phyloP scores from a whole-genome alignment of 106 monocot species.

The Allium sativum region DNA sequence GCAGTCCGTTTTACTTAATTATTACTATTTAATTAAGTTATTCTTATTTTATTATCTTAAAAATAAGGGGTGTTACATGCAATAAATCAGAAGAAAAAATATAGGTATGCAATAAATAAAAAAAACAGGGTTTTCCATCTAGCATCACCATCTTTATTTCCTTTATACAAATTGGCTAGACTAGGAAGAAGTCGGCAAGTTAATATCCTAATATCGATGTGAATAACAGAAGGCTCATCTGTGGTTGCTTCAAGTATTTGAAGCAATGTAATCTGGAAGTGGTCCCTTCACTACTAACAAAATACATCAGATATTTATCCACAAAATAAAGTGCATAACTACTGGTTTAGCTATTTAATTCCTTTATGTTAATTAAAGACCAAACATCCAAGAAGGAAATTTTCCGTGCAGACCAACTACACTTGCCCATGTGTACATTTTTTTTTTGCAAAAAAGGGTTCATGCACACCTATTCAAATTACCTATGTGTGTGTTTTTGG shows the following conservation, averaged over 20 bases:
- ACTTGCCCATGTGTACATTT: background rate
- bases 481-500: no score
- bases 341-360: background rate
- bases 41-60: no score
- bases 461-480: no score
- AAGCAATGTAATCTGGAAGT: slow-evolving; percentile 83
- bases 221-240: slow-evolving; percentile 62
- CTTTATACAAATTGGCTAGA: slow-evolving; percentile 60
- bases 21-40: no score
- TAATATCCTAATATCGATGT: slow-evolving; percentile 47
- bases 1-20: no score
- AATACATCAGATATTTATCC: background rate
- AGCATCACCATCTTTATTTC: slow-evolving; percentile 92
- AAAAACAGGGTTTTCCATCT: no score
- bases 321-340: background rate
- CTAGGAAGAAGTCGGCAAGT: slow-evolving; percentile 67
- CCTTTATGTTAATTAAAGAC: no score
- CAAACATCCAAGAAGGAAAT: no score
- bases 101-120: no score
- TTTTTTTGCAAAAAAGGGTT: no score
- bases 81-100: no score
- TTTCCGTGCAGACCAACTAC: background rate
- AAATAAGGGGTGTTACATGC: no score
- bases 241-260: slow-evolving; percentile 65
- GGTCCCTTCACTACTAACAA: slow-evolving; percentile 76